A percentile compares a stretch with the other conserved stretches of the same genome.
These are phyloP conservation scores for Yamadazyma diddensiae DNA, from an alignment of 1,139 yeast species.

Conservation along the genomic window DNA sequence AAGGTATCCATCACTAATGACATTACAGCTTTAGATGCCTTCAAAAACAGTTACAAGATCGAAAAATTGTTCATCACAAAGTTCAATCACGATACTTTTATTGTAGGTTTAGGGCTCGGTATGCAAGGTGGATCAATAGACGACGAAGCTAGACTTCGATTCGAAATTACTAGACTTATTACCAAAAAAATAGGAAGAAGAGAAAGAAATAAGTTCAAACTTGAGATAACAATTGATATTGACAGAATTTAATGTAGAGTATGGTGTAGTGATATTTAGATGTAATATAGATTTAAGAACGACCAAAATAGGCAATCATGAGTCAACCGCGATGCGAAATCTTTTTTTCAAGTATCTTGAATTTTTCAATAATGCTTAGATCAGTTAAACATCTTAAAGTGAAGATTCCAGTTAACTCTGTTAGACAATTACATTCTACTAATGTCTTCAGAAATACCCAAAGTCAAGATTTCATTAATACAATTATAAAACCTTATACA, in stretches of 20 bases:
- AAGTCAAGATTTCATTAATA: slow-evolving; percentile 32
- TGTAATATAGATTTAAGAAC: background rate
- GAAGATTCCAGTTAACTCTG: background rate
- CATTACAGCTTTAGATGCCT: slow-evolving; percentile 46
- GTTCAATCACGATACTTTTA: slow-evolving; percentile 56
- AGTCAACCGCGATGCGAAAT: slow-evolving; percentile 40
- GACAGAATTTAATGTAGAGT: slow-evolving; percentile 26
- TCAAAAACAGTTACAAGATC: slow-evolving; percentile 46
- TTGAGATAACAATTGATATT: slow-evolving; percentile 65
- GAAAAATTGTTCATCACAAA: slow-evolving; percentile 55
- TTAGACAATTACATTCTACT: slow-evolving; percentile 1
- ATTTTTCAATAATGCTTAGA: slow-evolving; percentile 1
- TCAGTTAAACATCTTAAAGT: background rate
- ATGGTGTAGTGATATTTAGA: background rate
- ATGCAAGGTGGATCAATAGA: slow-evolving; percentile 72
- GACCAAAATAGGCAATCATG: slow-evolving; percentile 28
- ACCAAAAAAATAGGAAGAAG: slow-evolving; percentile 24
- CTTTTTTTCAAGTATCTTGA: slow-evolving; percentile 8
- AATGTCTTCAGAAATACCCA: slow-evolving; percentile 10
- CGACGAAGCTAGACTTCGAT: slow-evolving; percentile 57
- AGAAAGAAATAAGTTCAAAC: slow-evolving; percentile 28
- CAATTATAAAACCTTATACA: slow-evolving; percentile 51
- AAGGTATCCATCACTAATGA: slow-evolving; percentile 32
- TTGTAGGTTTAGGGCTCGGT: slow-evolving; percentile 51
- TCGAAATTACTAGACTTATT: slow-evolving; percentile 51